phyloP scores from a whole-genome alignment of 2,329 filamentous ascomycete species.

The Dryadomyces sulphureus region DNA sequence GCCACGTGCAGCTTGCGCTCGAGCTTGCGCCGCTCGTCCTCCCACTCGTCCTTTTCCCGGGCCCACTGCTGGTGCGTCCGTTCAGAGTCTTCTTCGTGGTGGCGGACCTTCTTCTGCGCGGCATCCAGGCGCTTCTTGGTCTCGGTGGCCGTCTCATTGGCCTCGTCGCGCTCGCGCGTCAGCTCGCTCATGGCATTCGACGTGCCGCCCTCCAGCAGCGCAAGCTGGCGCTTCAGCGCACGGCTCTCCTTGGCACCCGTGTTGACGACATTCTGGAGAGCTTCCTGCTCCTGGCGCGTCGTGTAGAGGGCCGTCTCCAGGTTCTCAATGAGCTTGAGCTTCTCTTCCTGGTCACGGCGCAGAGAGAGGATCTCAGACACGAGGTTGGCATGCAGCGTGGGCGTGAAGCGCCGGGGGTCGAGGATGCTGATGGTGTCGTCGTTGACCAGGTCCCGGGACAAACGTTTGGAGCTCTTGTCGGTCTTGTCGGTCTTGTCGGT shows the following conservation, averaged over 20 bases:
- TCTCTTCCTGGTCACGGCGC: conserved; percentile 80
- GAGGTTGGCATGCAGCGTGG: conserved; percentile 83
- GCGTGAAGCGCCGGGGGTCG: conserved; percentile 86
- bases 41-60: conserved; percentile 72
- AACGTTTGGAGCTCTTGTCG: conserved; percentile 32
- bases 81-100: conserved; percentile 70
- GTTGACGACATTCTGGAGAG: conserved; percentile 45
- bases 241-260: conserved; percentile 61
- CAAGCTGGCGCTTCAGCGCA: conserved; percentile 70
- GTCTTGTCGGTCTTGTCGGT: conserved; percentile 25
- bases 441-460: conserved; percentile 41
- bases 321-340: conserved; percentile 71
- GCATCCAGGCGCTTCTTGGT: conserved; percentile 62
- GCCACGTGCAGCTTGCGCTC: conserved; percentile 84
- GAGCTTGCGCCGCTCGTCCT: conserved; percentile 63
- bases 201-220: conserved; percentile 75
- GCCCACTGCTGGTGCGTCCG: conserved; percentile 69
- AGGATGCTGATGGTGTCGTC: conserved; percentile 62
- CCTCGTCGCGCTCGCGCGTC: conserved; percentile 72
- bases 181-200: conserved; percentile 75
- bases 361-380: conserved; percentile 87
- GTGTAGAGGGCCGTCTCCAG: conserved; percentile 63
- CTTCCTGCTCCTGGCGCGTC: conserved; percentile 59
- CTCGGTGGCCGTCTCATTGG: conserved; percentile 57
- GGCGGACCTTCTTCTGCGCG: conserved; percentile 61